Percentiles rank a stretch among this genome's conserved stretches.
These are phyloP conservation scores for Elongisporangium undulatum DNA, from an alignment of 352 stramenopile genomes.

Conservation along the genomic window DNA sequence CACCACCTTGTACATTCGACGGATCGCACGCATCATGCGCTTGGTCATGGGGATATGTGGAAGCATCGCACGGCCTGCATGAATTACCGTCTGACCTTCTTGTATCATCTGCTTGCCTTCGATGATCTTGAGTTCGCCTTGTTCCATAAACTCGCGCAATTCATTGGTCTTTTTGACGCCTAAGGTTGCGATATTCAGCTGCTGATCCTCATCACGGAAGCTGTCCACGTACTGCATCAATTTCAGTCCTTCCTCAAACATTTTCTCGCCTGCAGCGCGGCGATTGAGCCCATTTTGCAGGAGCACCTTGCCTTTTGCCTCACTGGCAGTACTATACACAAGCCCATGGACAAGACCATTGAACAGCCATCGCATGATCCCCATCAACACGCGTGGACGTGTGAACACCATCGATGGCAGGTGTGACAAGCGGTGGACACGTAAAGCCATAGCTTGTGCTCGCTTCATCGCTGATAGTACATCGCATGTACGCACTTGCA, in stretches of 20 bases:
- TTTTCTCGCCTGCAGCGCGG: constrained; percentile 39
- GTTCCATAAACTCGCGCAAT: constrained; percentile 39
- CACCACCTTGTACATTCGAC: constrained; percentile 51
- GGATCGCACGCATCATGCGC: constrained; percentile 51
- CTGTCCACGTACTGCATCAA: constrained; percentile 37
- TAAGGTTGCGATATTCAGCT: constrained; percentile 46
- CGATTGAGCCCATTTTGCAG: constrained; percentile 60
- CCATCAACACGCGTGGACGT: constrained; percentile 53
- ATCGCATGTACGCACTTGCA: constrained; percentile 74
- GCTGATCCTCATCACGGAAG: constrained; percentile 37
- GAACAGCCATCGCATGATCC: constrained; percentile 60
- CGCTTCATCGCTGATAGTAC: constrained; percentile 57
- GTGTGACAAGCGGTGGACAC: constrained; percentile 28
- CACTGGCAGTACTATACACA: constrained; percentile 45
- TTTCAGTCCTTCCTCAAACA: constrained; percentile 33
- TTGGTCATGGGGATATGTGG: constrained; percentile 51
- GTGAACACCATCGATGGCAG: constrained; percentile 24
- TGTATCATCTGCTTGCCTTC: constrained; percentile 23
- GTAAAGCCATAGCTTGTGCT: constrained; percentile 49
- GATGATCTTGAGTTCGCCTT: constrained; percentile 35
- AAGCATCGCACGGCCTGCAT: constrained; percentile 34
- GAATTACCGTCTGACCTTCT: constrained; percentile 38
- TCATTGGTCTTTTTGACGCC: constrained; percentile 56
- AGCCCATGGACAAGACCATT: constrained; percentile 63
- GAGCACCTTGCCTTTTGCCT: constrained; percentile 63